phyloP scores from a whole-genome alignment of 106 monocot genomes.

The Posidonia australis region DNA sequence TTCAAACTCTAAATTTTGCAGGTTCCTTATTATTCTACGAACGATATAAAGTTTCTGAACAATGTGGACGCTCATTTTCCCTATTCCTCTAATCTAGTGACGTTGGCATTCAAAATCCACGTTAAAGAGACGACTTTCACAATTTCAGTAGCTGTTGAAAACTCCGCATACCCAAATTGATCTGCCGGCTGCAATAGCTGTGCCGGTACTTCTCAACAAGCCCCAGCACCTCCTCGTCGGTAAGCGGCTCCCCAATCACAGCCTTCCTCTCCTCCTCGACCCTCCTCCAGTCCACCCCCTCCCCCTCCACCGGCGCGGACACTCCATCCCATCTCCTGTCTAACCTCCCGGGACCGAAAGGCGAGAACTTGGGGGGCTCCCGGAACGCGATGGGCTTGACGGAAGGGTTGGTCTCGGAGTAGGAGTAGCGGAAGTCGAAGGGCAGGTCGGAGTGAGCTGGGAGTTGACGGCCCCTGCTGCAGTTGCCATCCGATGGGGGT shows the following conservation, averaged over 20 bases:
- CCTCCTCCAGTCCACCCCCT: background rate
- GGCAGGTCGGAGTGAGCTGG: conserved; percentile 63
- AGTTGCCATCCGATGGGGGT: background rate
- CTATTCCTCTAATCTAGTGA: too few species aligned
- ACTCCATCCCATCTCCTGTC: conserved; percentile 77
- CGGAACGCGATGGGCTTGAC: conserved; percentile 66
- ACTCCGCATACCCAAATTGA: conserved; percentile 54
- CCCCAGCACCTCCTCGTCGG: conserved; percentile 50
- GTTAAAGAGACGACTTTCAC: too few species aligned
- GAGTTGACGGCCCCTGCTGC: background rate
- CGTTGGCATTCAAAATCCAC: too few species aligned
- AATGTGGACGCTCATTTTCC: too few species aligned
- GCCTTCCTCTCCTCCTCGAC: conserved; percentile 17
- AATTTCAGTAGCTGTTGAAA: background rate
- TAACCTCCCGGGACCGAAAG: conserved; percentile 79
- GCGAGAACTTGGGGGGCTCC: conserved; percentile 79
- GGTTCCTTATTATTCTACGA: too few species aligned
- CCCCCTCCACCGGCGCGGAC: conserved; percentile 22
- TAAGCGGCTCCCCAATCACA: conserved; percentile 57
- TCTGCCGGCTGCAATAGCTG: conserved; percentile 66
- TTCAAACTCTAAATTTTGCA: too few species aligned
- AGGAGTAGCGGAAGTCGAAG: conserved; percentile 92
- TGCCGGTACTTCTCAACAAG: conserved; percentile 73
- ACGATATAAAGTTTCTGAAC: too few species aligned
- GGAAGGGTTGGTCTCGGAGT: conserved; percentile 58